Conservation (phyloP, 1,284 basidiomycete genomes). For the Coniferiporia sulphurascens region DNA sequence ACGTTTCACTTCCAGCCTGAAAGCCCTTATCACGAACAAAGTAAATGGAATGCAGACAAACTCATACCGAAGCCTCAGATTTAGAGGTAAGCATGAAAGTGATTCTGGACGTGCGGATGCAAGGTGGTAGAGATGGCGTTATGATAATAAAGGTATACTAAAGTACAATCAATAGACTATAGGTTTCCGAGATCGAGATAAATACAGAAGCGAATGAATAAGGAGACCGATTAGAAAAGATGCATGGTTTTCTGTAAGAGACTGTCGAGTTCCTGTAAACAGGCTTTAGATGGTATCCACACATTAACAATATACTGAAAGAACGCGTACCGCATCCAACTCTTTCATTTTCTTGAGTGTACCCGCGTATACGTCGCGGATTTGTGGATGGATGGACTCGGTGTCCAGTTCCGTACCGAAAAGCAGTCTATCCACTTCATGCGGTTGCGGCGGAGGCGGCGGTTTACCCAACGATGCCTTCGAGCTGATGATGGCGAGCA, state of each 20-base stretch:
- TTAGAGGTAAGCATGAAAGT: too few relatives aligned
- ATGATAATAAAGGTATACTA: neutral
- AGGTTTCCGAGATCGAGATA: neutral
- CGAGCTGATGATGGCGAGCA: slow-evolving; percentile 80
- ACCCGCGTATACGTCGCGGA: slow-evolving; percentile 66
- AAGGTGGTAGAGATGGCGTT: neutral
- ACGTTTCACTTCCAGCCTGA: too few relatives aligned
- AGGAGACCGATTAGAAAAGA: slow-evolving; percentile 4
- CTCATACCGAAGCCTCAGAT: too few relatives aligned
- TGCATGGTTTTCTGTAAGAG: slow-evolving; percentile 13
- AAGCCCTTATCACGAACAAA: too few relatives aligned
- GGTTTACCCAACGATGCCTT: slow-evolving; percentile 40
- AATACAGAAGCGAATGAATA: neutral
- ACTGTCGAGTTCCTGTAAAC: slow-evolving; percentile 12
- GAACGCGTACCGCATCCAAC: slow-evolving; percentile 61
- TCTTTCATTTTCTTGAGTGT: slow-evolving; percentile 75
- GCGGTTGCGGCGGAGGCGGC: slow-evolving; percentile 36
- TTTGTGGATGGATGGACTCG: slow-evolving; percentile 62
- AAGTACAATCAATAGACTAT: neutral
- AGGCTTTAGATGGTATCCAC: neutral
- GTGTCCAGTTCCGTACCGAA: slow-evolving; percentile 66
- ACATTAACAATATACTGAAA: neutral
- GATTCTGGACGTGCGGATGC: too few relatives aligned
- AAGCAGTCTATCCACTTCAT: slow-evolving; percentile 66
- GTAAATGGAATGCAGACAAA: too few relatives aligned